phyloP scores from a whole-genome alignment of 768 basidiomycete species.

The Suillus variegatus region DNA sequence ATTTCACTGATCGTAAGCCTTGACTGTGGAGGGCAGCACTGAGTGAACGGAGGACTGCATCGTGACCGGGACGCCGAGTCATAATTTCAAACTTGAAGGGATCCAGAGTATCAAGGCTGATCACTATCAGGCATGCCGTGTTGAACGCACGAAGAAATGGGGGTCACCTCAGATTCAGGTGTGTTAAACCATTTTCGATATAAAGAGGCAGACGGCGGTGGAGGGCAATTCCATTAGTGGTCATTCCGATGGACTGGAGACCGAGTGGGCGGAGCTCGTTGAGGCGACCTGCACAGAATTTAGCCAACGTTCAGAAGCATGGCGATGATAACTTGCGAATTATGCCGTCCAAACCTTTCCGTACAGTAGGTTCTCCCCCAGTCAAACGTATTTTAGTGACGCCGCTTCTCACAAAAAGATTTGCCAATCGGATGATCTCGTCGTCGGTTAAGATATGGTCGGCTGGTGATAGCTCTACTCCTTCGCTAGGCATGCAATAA shows the following conservation, averaged over 20 bases:
- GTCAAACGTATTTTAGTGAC: conserved; percentile 88
- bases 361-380: conserved; percentile 85
- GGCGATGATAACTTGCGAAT: conserved; percentile 49
- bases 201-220: conserved; percentile 71
- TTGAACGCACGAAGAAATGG: conserved; percentile 4
- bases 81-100: conserved; percentile 88
- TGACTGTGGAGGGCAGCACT: conserved; percentile 58
- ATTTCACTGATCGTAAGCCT: conserved; percentile 62
- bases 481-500: conserved; percentile 89
- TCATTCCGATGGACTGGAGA: conserved; percentile 80
- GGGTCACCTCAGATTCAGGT: conserved; percentile 66
- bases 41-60: conserved; percentile 69
- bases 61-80: conserved; percentile 76
- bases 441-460: conserved; percentile 71
- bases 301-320: conserved; percentile 5
- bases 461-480: conserved; percentile 71
- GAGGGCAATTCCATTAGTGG: conserved; percentile 78
- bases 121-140: conserved; percentile 5
- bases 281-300: conserved; percentile 50
- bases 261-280: conserved; percentile 60
- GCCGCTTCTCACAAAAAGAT: conserved; percentile 77
- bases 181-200: conserved; percentile 71
- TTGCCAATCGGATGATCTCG: conserved; percentile 72
- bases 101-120: conserved; percentile 81
- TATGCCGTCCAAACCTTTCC: conserved; percentile 72